phyloP scores from a whole-genome alignment of 768 basidiomycete species.

The Russula vinacea region DNA sequence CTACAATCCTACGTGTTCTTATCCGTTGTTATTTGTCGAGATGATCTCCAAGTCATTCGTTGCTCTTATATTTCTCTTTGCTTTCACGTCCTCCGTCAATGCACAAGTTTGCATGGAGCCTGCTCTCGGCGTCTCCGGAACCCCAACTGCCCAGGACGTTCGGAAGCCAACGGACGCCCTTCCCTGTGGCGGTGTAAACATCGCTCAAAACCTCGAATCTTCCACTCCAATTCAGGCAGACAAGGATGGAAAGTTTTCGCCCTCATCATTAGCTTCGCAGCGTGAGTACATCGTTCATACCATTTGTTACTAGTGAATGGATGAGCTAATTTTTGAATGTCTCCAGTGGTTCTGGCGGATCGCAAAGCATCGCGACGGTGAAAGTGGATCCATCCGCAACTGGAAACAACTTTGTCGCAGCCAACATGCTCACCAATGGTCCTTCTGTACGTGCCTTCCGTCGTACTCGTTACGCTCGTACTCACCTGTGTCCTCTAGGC shows the following conservation, averaged over 20 bases:
- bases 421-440: too few species aligned
- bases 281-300: too few species aligned
- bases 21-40: not conserved
- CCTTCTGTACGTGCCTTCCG: too few species aligned
- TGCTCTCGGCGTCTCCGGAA: constrained; percentile 39
- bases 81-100: constrained; percentile 39
- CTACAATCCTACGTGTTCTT: not conserved
- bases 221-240: constrained; percentile 34
- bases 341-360: too few species aligned
- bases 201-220: constrained; percentile 41
- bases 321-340: too few species aligned
- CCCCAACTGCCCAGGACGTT: too few species aligned
- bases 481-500: too few species aligned
- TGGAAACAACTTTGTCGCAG: too few species aligned
- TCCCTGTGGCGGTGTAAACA: constrained; percentile 46
- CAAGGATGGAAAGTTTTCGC: constrained; percentile 44
- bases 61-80: constrained; percentile 36
- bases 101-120: constrained; percentile 46
- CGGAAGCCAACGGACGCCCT: too few species aligned
- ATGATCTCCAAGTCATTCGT: constrained; percentile 36
- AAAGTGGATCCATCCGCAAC: too few species aligned
- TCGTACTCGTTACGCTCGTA: too few species aligned
- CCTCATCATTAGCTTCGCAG: constrained; percentile 48
- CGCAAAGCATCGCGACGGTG: too few species aligned
- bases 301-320: constrained; percentile 28